Evolutionary conservation across 2,329 filamentous ascomycete species (phyloP).

Genomic region (Fusarium neocosmosporiellum): DNA sequence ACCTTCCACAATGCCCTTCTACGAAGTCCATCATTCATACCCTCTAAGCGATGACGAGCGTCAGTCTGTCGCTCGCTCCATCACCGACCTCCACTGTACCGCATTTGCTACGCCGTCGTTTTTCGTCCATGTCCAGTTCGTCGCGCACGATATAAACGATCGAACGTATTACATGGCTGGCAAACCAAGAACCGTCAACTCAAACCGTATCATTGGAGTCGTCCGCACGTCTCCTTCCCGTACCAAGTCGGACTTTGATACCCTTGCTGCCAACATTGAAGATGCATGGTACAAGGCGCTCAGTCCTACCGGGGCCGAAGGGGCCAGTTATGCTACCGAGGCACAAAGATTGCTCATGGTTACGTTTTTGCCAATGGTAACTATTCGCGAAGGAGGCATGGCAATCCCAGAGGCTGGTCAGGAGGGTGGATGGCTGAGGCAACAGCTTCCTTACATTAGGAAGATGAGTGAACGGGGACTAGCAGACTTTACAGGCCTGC

Average conservation of each 20-base stretch:
- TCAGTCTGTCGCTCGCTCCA: background rate
- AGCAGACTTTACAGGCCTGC: background rate
- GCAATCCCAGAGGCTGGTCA: background rate
- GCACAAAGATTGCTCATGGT: background rate
- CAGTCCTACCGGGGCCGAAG: background rate
- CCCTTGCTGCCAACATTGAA: background rate
- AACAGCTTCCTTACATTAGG: background rate
- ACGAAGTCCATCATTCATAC: background rate
- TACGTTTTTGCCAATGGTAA: background rate
- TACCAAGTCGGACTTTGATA: background rate
- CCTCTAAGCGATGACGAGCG: background rate
- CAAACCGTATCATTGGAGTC: background rate
- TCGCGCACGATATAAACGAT: background rate
- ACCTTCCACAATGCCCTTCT: background rate
- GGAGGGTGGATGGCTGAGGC: background rate
- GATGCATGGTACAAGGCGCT: background rate
- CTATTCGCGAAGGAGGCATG: background rate
- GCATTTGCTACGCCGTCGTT: background rate
- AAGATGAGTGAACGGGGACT: background rate
- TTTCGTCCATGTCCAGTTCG: background rate
- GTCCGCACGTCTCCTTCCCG: background rate
- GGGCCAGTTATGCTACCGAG: background rate
- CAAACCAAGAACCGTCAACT: background rate
- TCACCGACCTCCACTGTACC: background rate
- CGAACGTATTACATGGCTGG: background rate